Evolutionary conservation across 2,329 filamentous ascomycete genomes (phyloP).

Genomic region (Nigrospora osmanthi): DNA sequence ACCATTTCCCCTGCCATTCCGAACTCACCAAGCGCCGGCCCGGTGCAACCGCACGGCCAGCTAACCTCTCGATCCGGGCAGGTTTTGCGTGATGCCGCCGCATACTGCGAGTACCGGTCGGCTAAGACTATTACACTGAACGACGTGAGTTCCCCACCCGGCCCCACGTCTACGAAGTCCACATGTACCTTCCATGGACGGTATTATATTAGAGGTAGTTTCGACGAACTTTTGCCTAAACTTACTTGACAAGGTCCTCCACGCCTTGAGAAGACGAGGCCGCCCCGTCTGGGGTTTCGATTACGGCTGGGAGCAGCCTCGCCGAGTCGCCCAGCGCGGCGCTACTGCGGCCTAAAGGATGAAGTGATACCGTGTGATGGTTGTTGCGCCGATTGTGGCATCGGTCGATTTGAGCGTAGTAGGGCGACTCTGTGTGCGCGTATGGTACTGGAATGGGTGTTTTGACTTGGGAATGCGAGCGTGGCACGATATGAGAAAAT

Average conservation of each 20-base stretch:
- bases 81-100: constrained; percentile 43
- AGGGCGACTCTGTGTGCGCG: no score
- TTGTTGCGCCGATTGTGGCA: no score
- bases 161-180: background rate
- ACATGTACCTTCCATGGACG: background rate
- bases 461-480: no score
- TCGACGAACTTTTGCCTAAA: background rate
- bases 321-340: no score
- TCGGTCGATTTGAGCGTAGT: no score
- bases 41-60: background rate
- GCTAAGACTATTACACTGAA: constrained; percentile 55
- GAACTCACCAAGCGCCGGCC: no score
- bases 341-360: no score
- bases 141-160: constrained; percentile 41
- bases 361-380: no score
- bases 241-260: constrained; percentile 39
- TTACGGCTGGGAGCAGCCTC: constrained; percentile 19
- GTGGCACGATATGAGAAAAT: no score
- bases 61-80: constrained; percentile 17
- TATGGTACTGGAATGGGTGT: no score
- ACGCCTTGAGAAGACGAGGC: constrained; percentile 38
- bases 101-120: constrained; percentile 43
- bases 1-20: background rate
- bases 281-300: constrained; percentile 53
- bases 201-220: no score